Percentiles rank a stretch among this genome's conserved stretches.
These are phyloP conservation scores for Debaryomyces tyrocola DNA, from an alignment of 805 yeast genomes.

Conservation along the genomic window DNA sequence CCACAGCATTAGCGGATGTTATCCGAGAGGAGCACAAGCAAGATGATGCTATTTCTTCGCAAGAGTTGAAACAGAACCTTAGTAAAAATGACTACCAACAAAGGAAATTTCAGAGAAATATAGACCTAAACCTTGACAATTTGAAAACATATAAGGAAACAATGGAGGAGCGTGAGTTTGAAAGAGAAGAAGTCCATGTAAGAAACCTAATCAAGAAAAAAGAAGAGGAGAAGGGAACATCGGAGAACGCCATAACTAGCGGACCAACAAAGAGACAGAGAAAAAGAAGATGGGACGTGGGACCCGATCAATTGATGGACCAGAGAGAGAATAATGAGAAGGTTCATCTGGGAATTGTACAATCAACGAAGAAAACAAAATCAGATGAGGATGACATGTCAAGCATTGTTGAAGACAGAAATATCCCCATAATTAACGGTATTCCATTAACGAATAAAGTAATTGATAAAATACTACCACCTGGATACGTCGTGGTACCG, in stretches of 20 bases:
- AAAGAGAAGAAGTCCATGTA: slow-evolving; percentile 31
- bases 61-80: slow-evolving; percentile 16
- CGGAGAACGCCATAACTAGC: slow-evolving; percentile 1
- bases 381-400: not conserved
- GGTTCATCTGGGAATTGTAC: not conserved
- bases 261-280: slow-evolving; percentile 15
- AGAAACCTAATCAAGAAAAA: slow-evolving; percentile 21
- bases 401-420: not conserved
- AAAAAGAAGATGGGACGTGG: slow-evolving; percentile 48
- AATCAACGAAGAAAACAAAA: slow-evolving; percentile 4
- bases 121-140: slow-evolving; percentile 23
- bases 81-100: slow-evolving; percentile 28
- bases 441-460: slow-evolving; percentile 43
- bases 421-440: slow-evolving; percentile 26
- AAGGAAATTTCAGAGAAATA: slow-evolving; percentile 24
- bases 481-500: slow-evolving; percentile 45
- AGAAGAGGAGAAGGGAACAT: slow-evolving; percentile 8
- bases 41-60: slow-evolving; percentile 13
- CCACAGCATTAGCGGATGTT: slow-evolving; percentile 25
- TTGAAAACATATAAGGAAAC: slow-evolving; percentile 41
- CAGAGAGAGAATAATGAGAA: not conserved
- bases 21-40: slow-evolving; percentile 21
- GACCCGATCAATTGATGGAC: slow-evolving; percentile 19
- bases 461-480: slow-evolving; percentile 51
- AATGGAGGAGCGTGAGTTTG: slow-evolving; percentile 42